phyloP scores from a whole-genome alignment of 257 asterid genomes.

The Rubia yunnanensis region DNA sequence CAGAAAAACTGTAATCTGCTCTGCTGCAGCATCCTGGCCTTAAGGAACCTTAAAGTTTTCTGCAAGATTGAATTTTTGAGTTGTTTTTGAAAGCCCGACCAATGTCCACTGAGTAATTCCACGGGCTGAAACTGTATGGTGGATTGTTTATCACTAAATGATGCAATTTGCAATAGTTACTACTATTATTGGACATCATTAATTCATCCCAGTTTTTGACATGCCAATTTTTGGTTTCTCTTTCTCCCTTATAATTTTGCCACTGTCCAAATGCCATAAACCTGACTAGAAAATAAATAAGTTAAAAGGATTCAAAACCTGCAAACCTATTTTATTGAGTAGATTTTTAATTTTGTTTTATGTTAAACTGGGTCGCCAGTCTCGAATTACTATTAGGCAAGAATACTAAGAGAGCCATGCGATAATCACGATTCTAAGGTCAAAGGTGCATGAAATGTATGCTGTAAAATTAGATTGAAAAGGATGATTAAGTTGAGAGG shows the following conservation, averaged over 20 bases:
- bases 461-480: not conserved
- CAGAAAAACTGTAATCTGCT: not conserved
- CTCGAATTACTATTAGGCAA: not conserved
- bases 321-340: not conserved
- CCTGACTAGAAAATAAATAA: not conserved
- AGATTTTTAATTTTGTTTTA: not conserved
- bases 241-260: no score
- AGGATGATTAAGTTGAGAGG: not conserved
- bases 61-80: not conserved
- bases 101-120: not conserved
- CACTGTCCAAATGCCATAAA: no score
- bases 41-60: not conserved
- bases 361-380: not conserved
- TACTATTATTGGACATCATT: no score
- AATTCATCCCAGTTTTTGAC: no score
- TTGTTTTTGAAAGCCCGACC: not conserved
- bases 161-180: not conserved
- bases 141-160: not conserved
- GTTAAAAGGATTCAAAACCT: not conserved
- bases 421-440: not conserved
- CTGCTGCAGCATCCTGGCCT: not conserved
- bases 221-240: no score
- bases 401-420: not conserved
- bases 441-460: not conserved
- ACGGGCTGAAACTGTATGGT: not conserved